phyloP scores from a whole-genome alignment of 768 basidiomycete genomes.

The Tulasnella sp. region DNA sequence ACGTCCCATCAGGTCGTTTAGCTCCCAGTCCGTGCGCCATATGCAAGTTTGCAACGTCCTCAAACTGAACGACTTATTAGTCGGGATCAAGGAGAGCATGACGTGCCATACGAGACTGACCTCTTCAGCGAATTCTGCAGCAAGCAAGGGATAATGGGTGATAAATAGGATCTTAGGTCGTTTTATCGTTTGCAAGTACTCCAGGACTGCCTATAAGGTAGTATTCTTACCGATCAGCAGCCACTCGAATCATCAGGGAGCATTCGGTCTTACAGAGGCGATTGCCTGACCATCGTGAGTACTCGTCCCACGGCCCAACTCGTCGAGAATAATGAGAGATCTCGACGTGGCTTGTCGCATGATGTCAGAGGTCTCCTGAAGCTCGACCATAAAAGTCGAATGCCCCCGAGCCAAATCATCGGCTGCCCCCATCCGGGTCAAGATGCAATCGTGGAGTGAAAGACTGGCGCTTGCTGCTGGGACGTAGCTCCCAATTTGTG shows the following conservation, averaged over 20 bases:
- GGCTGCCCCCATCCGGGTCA: slow-evolving; percentile 87
- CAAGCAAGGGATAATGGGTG: slow-evolving; percentile 86
- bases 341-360: slow-evolving; percentile 57
- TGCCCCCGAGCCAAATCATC: slow-evolving; percentile 80
- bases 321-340: slow-evolving; percentile 81
- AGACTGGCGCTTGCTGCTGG: slow-evolving; percentile 66
- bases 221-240: not conserved
- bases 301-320: slow-evolving; percentile 76
- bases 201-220: slow-evolving; percentile 47
- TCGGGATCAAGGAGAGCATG: not conserved
- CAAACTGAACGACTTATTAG: slow-evolving; percentile 29
- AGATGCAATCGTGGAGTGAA: slow-evolving; percentile 71
- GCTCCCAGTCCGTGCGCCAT: slow-evolving; percentile 34
- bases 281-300: slow-evolving; percentile 64
- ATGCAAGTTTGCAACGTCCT: slow-evolving; percentile 62
- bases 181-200: slow-evolving; percentile 48
- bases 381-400: slow-evolving; percentile 96
- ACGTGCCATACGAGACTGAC: not conserved
- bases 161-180: slow-evolving; percentile 79
- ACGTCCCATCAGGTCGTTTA: slow-evolving; percentile 40
- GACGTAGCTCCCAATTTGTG: slow-evolving; percentile 84
- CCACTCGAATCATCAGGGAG: slow-evolving; percentile 18
- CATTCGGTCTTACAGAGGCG: not conserved
- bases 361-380: slow-evolving; percentile 88
- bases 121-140: slow-evolving; percentile 37